A percentile compares a stretch with the other conserved stretches of the same genome.
These are phyloP conservation scores for Primulina eburnea DNA, from an alignment of 257 asterid genomes.

Conservation along the genomic window DNA sequence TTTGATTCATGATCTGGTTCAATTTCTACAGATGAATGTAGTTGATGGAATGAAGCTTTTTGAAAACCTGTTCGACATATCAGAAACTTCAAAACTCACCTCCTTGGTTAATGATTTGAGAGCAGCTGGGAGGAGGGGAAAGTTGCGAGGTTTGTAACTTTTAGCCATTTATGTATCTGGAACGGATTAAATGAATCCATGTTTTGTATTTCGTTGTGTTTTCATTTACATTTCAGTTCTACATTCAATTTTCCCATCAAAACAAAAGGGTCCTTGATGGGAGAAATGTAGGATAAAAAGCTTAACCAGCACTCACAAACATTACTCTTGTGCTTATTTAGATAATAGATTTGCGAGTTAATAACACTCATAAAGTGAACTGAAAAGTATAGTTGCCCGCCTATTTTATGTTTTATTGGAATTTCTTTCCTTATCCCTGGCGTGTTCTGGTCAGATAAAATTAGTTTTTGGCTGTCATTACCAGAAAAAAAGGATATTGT, in stretches of 20 bases:
- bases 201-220: not conserved
- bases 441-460: too few relatives aligned
- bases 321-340: too few relatives aligned
- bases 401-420: too few relatives aligned
- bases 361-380: too few relatives aligned
- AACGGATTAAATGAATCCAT: too few relatives aligned
- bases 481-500: not conserved
- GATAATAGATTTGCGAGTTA: too few relatives aligned
- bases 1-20: constrained; percentile 24
- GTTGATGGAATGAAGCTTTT: constrained; percentile 84
- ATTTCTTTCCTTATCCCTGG: too few relatives aligned
- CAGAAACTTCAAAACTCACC: constrained; percentile 58
- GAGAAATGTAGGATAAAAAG: too few relatives aligned
- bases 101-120: constrained; percentile 72
- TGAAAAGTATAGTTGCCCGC: too few relatives aligned
- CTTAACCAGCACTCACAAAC: too few relatives aligned
- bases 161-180: too few relatives aligned
- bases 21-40: constrained; percentile 52
- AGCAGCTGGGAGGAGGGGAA: constrained; percentile 80
- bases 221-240: not conserved
- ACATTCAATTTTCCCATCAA: constrained; percentile 5
- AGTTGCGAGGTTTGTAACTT: constrained; percentile 55
- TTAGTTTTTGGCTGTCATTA: not conserved
- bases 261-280: not conserved
- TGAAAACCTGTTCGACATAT: constrained; percentile 51